Conservation (phyloP, 148 eudicot genomes). For the Nepenthes gracilis region DNA sequence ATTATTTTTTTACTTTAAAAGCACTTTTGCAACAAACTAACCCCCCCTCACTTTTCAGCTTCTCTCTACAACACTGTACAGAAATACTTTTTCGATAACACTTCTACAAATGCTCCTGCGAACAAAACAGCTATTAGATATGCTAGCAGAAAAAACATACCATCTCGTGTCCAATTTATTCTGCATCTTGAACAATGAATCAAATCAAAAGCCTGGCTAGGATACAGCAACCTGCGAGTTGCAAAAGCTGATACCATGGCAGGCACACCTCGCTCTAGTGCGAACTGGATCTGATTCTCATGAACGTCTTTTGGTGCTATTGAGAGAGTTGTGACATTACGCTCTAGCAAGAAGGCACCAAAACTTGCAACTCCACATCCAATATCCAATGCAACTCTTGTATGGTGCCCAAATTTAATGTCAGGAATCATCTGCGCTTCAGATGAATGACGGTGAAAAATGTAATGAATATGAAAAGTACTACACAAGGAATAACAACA, state of each 20-base stretch:
- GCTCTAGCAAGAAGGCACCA: constrained; percentile 58
- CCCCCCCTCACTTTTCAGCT: no score
- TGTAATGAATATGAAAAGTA: constrained; percentile 1
- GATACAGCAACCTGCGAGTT: constrained; percentile 47
- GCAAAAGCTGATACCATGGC: constrained; percentile 66
- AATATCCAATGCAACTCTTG: constrained; percentile 59
- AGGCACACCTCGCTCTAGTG: constrained; percentile 77
- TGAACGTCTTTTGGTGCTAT: constrained; percentile 62
- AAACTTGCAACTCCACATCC: constrained; percentile 74
- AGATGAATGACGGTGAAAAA: constrained; percentile 9
- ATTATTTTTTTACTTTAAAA: no score
- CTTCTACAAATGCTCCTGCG: no score
- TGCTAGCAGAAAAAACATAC: constrained; percentile 14
- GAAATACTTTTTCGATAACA: no score
- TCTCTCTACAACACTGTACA: no score
- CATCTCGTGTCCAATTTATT: constrained; percentile 69
- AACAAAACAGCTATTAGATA: no score
- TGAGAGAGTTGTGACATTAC: constrained; percentile 63
- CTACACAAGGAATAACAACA: background rate
- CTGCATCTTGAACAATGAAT: constrained; percentile 76
- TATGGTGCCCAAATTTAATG: constrained; percentile 49
- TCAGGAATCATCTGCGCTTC: constrained; percentile 61
- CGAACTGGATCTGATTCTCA: constrained; percentile 61
- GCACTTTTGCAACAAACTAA: no score
- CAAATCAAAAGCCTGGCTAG: constrained; percentile 79